Base-by-base conservation (phyloP, 1,284 basidiomycete species). In the Ganoderma resinaceum region DNA sequence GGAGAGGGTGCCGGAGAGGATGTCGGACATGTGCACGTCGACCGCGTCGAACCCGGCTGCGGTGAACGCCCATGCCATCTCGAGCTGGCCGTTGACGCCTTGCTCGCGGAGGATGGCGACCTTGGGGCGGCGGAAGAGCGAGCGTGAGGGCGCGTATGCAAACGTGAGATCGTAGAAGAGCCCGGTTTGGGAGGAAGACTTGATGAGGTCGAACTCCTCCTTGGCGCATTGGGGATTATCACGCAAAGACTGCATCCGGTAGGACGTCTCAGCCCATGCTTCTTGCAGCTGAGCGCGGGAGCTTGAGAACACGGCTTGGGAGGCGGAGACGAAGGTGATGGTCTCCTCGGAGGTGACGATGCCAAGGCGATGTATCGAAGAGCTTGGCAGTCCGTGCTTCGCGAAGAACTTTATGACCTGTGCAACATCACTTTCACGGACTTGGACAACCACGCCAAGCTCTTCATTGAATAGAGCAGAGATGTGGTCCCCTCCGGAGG, bases 11-110 rank as follows among this genome's bases (percentile, higher is more conserved):
- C 95, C 95, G 42, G 84, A 84, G 75, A 99, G 90, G 78, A 99
- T 90, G 79, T 99, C 97, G 23, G 95, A 95, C 97, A 99, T 99
- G 83, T 99, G 97, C 3, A 99, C 95, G 78, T 99, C 98, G 67
- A 99, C 84, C 5, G 96, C 92, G 70, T 95, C 91, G 79, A 99
- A 99, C 8, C 98, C 98, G 20, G 97, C 97, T 0, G 88, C 91
- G 35, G 91, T 86, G 84, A 99, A 99, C 16, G 96, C 90, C 95
- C 95, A 99, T 0, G 95, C 98, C 97, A 99, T 99, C 84, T 99
- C 97, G 61, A 96, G 86, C 69, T 99, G 96, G 1, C 98, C 97
- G 79, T 99, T 99, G 72, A 99, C 97, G 74, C 97, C 98, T 80
- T 99, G 97, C 80, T 99, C 97, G 64, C 98, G 92, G 52, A 99